phyloP scores from a whole-genome alignment of 2,329 filamentous ascomycete genomes.

The Cladosporium cucumerinum region DNA sequence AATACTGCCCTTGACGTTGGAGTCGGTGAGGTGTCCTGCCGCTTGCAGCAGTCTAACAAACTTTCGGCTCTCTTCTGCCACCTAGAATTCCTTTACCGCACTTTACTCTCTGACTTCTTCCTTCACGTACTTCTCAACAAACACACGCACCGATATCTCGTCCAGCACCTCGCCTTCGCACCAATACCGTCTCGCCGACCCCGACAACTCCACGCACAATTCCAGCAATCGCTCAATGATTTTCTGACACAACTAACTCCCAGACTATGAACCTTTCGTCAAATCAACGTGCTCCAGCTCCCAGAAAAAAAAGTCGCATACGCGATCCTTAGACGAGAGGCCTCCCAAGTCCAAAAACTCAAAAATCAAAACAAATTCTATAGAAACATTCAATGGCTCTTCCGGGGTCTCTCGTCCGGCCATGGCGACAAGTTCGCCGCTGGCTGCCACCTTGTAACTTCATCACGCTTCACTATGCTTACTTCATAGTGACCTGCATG shows the following conservation, averaged over 20 bases:
- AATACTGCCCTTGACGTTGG: background rate
- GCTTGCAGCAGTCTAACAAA: background rate
- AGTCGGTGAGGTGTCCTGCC: background rate
- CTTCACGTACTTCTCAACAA: background rate
- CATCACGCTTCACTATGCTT: constrained; percentile 58
- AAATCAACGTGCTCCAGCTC: constrained; percentile 14
- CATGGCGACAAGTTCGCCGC: constrained; percentile 13
- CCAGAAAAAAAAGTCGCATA: constrained; percentile 16
- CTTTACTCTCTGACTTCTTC: background rate
- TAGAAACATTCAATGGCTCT: background rate
- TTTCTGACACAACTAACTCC: constrained; percentile 12
- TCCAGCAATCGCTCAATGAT: constrained; percentile 7
- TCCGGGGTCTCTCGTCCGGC: constrained; percentile 8
- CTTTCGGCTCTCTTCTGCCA: background rate
- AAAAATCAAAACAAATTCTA: background rate
- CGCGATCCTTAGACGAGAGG: constrained; percentile 15
- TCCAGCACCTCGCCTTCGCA: background rate
- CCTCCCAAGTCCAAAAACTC: background rate
- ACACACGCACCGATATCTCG: background rate
- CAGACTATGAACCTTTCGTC: constrained; percentile 11
- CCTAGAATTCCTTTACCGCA: background rate
- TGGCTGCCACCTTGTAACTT: constrained; percentile 31
- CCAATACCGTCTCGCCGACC: background rate
- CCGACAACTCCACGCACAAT: background rate
- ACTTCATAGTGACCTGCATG: constrained; percentile 59